Evolutionary conservation across 1,139 yeast species (phyloP).

Genomic region (Yamadazyma jaroonii): DNA sequence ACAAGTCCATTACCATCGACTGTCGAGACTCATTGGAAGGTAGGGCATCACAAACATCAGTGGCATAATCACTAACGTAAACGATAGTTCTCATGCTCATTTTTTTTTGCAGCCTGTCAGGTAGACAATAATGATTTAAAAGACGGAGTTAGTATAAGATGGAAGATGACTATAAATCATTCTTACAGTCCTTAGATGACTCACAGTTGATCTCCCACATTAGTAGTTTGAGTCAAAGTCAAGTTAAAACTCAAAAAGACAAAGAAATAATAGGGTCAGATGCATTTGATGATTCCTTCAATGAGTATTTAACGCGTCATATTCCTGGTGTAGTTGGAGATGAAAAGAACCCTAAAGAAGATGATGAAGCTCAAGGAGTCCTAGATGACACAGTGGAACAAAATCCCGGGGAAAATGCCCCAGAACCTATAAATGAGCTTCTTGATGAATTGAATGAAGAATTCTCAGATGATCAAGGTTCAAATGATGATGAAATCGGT

Average conservation of each 20-base stretch:
- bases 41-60: conserved; percentile 37
- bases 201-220: conserved; percentile 31
- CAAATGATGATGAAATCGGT: conserved; percentile 26
- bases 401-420: too few relatives aligned
- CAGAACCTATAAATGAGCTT: background rate
- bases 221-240: conserved; percentile 22
- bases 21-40: conserved; percentile 56
- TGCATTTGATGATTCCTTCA: conserved; percentile 43
- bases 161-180: conserved; percentile 19
- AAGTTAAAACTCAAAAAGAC: background rate
- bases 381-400: too few relatives aligned
- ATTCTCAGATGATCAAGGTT: too few relatives aligned
- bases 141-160: background rate
- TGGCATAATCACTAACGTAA: conserved; percentile 13
- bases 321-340: background rate
- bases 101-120: too few relatives aligned
- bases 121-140: too few relatives aligned
- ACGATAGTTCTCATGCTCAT: background rate
- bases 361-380: too few relatives aligned
- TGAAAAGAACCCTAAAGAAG: background rate
- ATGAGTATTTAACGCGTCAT: conserved; percentile 9
- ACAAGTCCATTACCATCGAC: conserved; percentile 40
- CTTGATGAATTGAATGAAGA: background rate
- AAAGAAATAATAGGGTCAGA: conserved; percentile 17
- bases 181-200: conserved; percentile 33